These are phyloP conservation scores for Macrocybe sp. DNA, from an alignment of 1,284 basidiomycete genomes.

Conservation along the genomic window DNA sequence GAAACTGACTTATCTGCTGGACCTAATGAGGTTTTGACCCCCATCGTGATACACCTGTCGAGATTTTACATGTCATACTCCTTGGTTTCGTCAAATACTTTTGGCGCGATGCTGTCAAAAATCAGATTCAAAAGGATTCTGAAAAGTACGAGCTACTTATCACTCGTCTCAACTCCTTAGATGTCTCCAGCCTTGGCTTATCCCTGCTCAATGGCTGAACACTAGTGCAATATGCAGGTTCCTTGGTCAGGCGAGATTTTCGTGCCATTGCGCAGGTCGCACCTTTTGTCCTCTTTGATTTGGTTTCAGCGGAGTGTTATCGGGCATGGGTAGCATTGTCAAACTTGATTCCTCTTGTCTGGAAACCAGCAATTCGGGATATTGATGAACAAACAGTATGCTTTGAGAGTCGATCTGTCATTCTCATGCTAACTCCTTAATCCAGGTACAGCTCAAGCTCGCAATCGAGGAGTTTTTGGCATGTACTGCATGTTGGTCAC, in stretches of 20 bases:
- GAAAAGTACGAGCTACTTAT: not conserved
- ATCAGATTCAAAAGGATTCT: slow-evolving; percentile 19
- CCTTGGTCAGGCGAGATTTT: slow-evolving; percentile 36
- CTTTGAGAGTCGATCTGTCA: not conserved
- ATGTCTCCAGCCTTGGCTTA: slow-evolving; percentile 25
- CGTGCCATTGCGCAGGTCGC: slow-evolving; percentile 31
- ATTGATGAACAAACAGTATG: slow-evolving; percentile 29
- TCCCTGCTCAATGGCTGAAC: slow-evolving; percentile 28
- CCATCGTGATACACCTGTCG: slow-evolving; percentile 28
- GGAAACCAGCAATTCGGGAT: slow-evolving; percentile 29
- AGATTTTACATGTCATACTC: slow-evolving; percentile 30
- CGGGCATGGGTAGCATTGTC: slow-evolving; percentile 22
- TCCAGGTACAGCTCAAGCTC: slow-evolving; percentile 28
- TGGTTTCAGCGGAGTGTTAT: slow-evolving; percentile 12
- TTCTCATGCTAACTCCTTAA: not conserved
- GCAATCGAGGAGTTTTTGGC: slow-evolving; percentile 24
- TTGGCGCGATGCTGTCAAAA: slow-evolving; percentile 24
- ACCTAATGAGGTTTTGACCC: slow-evolving; percentile 21
- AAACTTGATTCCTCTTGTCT: slow-evolving; percentile 25
- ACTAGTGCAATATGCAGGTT: slow-evolving; percentile 32
- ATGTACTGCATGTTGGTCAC: slow-evolving; percentile 27
- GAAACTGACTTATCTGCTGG: not conserved
- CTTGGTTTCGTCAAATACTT: slow-evolving; percentile 34
- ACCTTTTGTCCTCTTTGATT: slow-evolving; percentile 27
- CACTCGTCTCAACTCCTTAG: slow-evolving; percentile 22